Evolutionary conservation across 768 basidiomycete genomes (phyloP), one percentile per base, ranked within the genome.

Genomic region (Tulasnella sp.): DNA sequence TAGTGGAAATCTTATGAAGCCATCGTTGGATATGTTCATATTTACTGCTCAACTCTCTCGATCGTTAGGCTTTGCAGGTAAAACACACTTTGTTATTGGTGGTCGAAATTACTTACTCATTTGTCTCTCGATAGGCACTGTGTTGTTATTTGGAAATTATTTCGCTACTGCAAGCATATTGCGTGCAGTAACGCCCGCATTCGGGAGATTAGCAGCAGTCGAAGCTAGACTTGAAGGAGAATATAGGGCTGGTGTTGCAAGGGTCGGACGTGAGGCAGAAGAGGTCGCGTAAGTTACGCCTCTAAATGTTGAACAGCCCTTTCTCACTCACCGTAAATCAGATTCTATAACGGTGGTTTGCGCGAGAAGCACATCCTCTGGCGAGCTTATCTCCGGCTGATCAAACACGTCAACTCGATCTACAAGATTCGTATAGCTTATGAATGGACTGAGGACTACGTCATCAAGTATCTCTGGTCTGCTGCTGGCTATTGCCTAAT

Each of bases 381-480:
- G 46, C 66, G 70, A 15, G 83, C 88, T 0, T 96, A 96, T 58
- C 62, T 82, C 55, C 72, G 76, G 25, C 65, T 96, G 19, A 88
- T 91, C 58, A 81, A 77, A 58, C 92, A 98, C 57, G 75, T 95
- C 48, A 92, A 96, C 60, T 81, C 78, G 0, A 89, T 96, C 41
- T 92, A 29, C 41, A 54, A 87, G 83, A 86, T 89, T 46, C 81
- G 89, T 13, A 87, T 92, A 41, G 83, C 83, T 1, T 92, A 88
- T 60, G 87, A 80, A 67, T 95, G 86, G 91, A 95, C 87, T 0
- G 92, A 95, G 62, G 92, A 95, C 67, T 91, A 88, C 58, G 83
- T 95, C 16, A 90, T 95, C 71, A 95, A 95, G 64, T 96, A 95
- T 63, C 68, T 87, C 7, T 95, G 90, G 92, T 89, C 85, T 8